Base-by-base conservation (phyloP, 2,329 filamentous ascomycete species). In the Neofusicoccum kwambonambiense region DNA sequence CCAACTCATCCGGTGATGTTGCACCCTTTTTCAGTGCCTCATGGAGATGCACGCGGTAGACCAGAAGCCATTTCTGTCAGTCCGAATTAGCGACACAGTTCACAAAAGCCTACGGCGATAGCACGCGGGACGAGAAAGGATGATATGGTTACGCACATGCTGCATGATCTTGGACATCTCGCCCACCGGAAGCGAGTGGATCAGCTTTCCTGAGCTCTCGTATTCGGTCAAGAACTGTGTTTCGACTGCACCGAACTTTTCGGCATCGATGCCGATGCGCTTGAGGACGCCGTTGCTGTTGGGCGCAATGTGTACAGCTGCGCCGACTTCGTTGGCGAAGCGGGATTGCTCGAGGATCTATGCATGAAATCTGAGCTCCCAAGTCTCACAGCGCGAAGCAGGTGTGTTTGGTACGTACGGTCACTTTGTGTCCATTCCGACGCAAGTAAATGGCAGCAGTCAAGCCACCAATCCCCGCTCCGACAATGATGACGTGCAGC, bases 221-320 rank as follows among this genome's bases (percentile, higher is more conserved):
- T 64, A 64, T 19, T 64, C 61, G 17, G 39, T 56, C n/a, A 64
- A 13, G 34, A 45, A 39, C 39, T 64, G 7, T 1, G 61, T 47
- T 31, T 64, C 39, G 22, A 54, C 41, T 4, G 61, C 78, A 1
- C 80, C 80, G 51, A 76, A 76, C 0, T 72, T 71, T 64, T 79
- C 76, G 0, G 79, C 75, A 56, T 75, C 72, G 2, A 84, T 68
- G 0, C 82, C 81, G 60, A 83, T 73, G 42, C 79, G 74, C 13
- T 75, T 73, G 3, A 90, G 75, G 3, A 89, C 73, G 0, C 85
- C 84, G 71, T 88, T 87, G 2, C 82, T 77, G 69, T 90, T 90
- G 1, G 88, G 86, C 0, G 84, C 82, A 3, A 89, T 71, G 69
- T 89, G 86, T 22, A 89, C 81, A 0, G 87, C 87, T 3, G 87